Evolutionary conservation across 2,329 filamentous ascomycete species (phyloP).

Genomic region (Arthrobotrys sphaeroides): DNA sequence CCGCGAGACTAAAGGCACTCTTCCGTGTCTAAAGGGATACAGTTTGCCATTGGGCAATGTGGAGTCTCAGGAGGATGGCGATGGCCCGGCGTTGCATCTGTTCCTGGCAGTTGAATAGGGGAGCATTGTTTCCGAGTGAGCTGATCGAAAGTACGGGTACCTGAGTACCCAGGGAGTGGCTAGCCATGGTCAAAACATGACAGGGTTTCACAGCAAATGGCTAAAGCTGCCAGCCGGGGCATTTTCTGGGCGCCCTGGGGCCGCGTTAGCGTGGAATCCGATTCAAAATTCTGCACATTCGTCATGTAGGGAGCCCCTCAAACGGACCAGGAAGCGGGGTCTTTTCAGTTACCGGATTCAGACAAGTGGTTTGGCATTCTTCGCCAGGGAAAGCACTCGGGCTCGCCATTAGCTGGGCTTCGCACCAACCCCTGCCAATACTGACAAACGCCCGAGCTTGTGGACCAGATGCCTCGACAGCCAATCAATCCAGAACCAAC

Average conservation of each 20-base stretch:
- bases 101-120: slow-evolving; percentile 53
- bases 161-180: slow-evolving; percentile 45
- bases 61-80: slow-evolving; percentile 49
- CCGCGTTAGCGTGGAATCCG: slow-evolving; percentile 36
- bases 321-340: slow-evolving; percentile 43
- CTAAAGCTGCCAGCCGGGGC: slow-evolving; percentile 46
- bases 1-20: slow-evolving; percentile 28
- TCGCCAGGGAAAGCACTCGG: slow-evolving; percentile 37
- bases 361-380: slow-evolving; percentile 52
- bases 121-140: slow-evolving; percentile 40
- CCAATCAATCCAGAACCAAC: slow-evolving; percentile 40
- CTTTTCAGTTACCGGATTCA: slow-evolving; percentile 34
- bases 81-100: slow-evolving; percentile 27
- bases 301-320: slow-evolving; percentile 50
- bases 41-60: slow-evolving; percentile 33
- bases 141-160: slow-evolving; percentile 49
- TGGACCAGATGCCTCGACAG: slow-evolving; percentile 19
- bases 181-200: slow-evolving; percentile 34
- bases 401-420: slow-evolving; percentile 51
- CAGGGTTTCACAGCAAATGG: slow-evolving; percentile 51
- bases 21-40: slow-evolving; percentile 49
- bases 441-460: slow-evolving; percentile 38
- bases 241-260: neutral
- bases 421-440: slow-evolving; percentile 15
- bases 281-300: slow-evolving; percentile 51